A percentile compares a stretch with the other conserved stretches of the same genome.
These are phyloP conservation scores for Giardia muris DNA, from an alignment of 208 protist species.

Conservation along the genomic window DNA sequence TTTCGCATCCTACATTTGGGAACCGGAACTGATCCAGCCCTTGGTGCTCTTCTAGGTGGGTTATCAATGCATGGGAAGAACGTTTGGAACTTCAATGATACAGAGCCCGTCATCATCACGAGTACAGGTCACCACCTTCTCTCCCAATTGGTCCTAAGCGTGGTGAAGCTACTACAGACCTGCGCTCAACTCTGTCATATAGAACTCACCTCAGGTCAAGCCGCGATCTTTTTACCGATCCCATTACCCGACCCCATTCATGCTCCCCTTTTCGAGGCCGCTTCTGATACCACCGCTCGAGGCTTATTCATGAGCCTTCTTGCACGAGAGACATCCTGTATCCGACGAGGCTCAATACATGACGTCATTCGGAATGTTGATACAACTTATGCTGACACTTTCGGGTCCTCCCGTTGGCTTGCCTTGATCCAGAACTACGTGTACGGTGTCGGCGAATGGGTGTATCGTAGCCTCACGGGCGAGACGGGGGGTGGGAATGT, in stretches of 20 bases:
- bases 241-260: background rate
- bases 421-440: background rate
- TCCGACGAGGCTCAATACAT: background rate
- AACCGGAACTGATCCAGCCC: too few species aligned
- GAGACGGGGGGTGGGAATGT: background rate
- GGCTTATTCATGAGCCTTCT: background rate
- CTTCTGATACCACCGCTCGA: background rate
- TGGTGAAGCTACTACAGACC: background rate
- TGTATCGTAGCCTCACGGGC: background rate
- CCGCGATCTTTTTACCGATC: background rate
- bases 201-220: background rate
- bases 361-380: background rate
- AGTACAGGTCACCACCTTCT: too few species aligned
- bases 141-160: too few species aligned
- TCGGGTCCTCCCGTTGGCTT: background rate
- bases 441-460: background rate
- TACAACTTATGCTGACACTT: background rate
- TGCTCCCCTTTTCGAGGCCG: background rate
- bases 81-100: too few species aligned
- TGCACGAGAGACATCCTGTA: background rate
- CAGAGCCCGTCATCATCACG: too few species aligned
- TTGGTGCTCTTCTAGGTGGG: too few species aligned
- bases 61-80: too few species aligned
- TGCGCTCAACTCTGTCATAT: background rate
- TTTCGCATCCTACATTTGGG: too few species aligned